A percentile compares a stretch with the other conserved stretches of the same genome.
Conservation (phyloP, 2,329 filamentous ascomycete genomes). For the Fusarium armeniacum region DNA sequence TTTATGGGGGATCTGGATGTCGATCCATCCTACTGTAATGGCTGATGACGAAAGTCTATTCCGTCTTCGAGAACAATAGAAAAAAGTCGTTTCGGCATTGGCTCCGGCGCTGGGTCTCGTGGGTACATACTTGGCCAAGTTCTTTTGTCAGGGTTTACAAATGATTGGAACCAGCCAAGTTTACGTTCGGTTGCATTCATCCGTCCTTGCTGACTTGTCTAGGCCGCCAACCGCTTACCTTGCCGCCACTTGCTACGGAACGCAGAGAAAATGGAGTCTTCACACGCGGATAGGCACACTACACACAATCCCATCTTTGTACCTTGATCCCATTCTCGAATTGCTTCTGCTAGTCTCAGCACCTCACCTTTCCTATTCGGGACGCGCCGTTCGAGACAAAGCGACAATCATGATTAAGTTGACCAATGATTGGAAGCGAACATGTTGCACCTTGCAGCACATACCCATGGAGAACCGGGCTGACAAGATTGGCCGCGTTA, state of each 20-base stretch:
- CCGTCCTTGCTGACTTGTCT: constrained; percentile 15
- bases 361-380: constrained; percentile 32
- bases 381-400: constrained; percentile 22
- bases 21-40: constrained; percentile 3
- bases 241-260: constrained; percentile 10
- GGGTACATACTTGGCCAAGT: constrained; percentile 2
- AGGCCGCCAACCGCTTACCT: constrained; percentile 3
- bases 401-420: background rate
- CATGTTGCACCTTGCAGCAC: constrained; percentile 19
- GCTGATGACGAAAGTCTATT: constrained; percentile 11
- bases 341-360: constrained; percentile 6
- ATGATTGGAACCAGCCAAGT: constrained; percentile 36
- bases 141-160: constrained; percentile 16
- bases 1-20: constrained; percentile 5
- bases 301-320: background rate
- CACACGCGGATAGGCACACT: background rate
- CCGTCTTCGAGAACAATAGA: constrained; percentile 32
- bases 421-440: constrained; percentile 28
- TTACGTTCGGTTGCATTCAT: constrained; percentile 33
- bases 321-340: constrained; percentile 7
- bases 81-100: constrained; percentile 16
- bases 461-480: background rate
- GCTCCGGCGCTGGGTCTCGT: constrained; percentile 2
- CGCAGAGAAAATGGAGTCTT: constrained; percentile 1
- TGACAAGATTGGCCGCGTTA: constrained; percentile 16